These are phyloP conservation scores for Sungouiella thailandica DNA, from an alignment of 805 yeast species.

Conservation along the genomic window DNA sequence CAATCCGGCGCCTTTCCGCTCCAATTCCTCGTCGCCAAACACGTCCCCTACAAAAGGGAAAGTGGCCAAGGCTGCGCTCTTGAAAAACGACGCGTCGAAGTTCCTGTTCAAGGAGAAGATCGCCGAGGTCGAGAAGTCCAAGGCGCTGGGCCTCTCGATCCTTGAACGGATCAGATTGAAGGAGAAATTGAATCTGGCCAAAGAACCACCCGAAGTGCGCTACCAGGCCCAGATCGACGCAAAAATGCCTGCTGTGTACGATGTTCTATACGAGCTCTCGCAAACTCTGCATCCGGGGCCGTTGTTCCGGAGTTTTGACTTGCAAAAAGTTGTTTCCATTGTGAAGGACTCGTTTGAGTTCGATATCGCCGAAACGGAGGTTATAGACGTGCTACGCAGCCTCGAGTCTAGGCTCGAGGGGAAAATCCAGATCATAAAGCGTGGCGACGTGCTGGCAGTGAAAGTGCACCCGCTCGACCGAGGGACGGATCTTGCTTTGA, in stretches of 20 bases:
- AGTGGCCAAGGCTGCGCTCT: constrained; percentile 10
- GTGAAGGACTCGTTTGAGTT: constrained; percentile 29
- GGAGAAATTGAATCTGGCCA: constrained; percentile 24
- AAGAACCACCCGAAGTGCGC: constrained; percentile 16
- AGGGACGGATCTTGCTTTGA: constrained; percentile 25
- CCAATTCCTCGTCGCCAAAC: too few species aligned
- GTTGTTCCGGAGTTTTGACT: constrained; percentile 15
- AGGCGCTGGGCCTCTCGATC: constrained; percentile 24
- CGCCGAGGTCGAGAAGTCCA: constrained; percentile 1
- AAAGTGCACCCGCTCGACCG: constrained; percentile 24
- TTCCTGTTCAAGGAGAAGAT: constrained; percentile 30
- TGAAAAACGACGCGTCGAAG: constrained; percentile 32
- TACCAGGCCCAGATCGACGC: constrained; percentile 20
- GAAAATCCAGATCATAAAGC: constrained; percentile 18
- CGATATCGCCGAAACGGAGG: constrained; percentile 27
- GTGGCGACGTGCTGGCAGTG: constrained; percentile 22
- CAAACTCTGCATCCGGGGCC: not conserved
- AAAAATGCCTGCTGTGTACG: constrained; percentile 28
- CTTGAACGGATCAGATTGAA: constrained; percentile 36
- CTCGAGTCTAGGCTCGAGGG: constrained; percentile 16
- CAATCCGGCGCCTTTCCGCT: too few species aligned
- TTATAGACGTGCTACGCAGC: constrained; percentile 21
- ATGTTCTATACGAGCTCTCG: constrained; percentile 28
- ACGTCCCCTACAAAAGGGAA: constrained; percentile 7
- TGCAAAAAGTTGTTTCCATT: constrained; percentile 22